Evolutionary conservation across 345 rosid genomes (phyloP).

Genomic region (Erysimum cheiranthoides): DNA sequence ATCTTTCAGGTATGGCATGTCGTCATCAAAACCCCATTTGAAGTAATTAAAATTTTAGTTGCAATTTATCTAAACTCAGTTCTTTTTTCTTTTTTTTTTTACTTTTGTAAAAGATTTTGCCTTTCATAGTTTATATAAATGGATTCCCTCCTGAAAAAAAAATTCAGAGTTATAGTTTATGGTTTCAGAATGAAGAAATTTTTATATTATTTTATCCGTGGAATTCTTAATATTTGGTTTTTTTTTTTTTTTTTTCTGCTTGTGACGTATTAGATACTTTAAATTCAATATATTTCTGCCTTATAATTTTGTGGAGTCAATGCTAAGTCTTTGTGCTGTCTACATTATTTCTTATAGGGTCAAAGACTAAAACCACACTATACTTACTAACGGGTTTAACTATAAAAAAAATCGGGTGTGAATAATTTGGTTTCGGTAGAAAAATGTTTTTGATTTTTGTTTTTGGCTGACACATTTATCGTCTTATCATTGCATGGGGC

Average conservation of each 20-base stretch:
- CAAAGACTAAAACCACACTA: constrained; percentile 14
- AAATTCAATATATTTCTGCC: neutral
- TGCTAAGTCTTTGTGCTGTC: constrained; percentile 19
- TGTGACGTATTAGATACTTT: constrained; percentile 2
- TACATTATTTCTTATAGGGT: neutral
- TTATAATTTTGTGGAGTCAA: constrained; percentile 29
- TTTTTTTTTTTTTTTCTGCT: neutral
- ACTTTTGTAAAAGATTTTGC: constrained; percentile 41
- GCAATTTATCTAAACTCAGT: constrained; percentile 42
- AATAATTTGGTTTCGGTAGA: constrained; percentile 2
- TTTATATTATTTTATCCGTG: neutral
- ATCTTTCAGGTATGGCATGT: constrained; percentile 45
- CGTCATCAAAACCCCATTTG: constrained; percentile 41
- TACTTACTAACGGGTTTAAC: constrained; percentile 23
- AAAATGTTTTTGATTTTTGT: constrained; percentile 17
- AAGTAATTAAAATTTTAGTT: constrained; percentile 45
- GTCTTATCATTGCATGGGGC: constrained; percentile 53
- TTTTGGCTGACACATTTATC: constrained; percentile 57
- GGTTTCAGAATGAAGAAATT: neutral
- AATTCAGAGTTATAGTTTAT: constrained; percentile 15
- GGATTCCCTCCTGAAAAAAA: constrained; percentile 24
- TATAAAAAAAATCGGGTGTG: constrained; percentile 21
- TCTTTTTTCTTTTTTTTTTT: neutral
- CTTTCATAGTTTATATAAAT: constrained; percentile 38
- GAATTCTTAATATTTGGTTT: constrained; percentile 11